phyloP scores from a whole-genome alignment of 805 yeast genomes.

The Kazachstania kunashirensis region DNA sequence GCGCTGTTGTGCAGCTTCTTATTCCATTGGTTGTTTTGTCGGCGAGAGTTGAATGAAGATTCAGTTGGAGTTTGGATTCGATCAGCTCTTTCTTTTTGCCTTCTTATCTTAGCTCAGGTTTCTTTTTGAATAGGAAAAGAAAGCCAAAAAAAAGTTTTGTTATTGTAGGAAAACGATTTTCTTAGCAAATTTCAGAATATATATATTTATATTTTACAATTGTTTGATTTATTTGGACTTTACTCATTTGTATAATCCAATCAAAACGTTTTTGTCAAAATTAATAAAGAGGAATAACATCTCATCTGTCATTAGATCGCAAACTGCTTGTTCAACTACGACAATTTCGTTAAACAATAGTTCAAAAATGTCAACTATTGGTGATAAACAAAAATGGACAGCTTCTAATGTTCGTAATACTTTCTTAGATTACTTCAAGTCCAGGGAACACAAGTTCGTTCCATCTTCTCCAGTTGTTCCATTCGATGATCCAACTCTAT shows the following conservation, averaged over 20 bases:
- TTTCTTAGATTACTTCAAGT: constrained; percentile 70
- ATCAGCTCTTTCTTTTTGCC: too few species aligned
- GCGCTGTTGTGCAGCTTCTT: too few species aligned
- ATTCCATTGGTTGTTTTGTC: too few species aligned
- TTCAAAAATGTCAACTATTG: constrained; percentile 23
- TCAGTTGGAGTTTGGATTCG: too few species aligned
- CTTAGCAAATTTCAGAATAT: too few species aligned
- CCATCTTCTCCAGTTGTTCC: constrained; percentile 95
- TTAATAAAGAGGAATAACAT: not conserved
- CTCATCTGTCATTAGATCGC: constrained; percentile 1
- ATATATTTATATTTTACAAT: too few species aligned
- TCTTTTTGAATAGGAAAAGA: too few species aligned
- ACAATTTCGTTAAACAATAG: not conserved
- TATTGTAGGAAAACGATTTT: too few species aligned
- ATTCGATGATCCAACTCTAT: constrained; percentile 92
- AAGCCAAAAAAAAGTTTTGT: too few species aligned
- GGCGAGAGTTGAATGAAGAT: too few species aligned
- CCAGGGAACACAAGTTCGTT: constrained; percentile 65
- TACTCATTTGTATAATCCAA: not conserved
- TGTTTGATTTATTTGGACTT: too few species aligned
- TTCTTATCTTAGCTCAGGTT: too few species aligned
- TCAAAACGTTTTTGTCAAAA: not conserved
- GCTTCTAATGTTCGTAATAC: constrained; percentile 62
- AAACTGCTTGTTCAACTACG: not conserved
- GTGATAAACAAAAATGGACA: constrained; percentile 37